Conservation (phyloP, 2,329 filamentous ascomycete genomes). For the Celoporthe dispersa region DNA sequence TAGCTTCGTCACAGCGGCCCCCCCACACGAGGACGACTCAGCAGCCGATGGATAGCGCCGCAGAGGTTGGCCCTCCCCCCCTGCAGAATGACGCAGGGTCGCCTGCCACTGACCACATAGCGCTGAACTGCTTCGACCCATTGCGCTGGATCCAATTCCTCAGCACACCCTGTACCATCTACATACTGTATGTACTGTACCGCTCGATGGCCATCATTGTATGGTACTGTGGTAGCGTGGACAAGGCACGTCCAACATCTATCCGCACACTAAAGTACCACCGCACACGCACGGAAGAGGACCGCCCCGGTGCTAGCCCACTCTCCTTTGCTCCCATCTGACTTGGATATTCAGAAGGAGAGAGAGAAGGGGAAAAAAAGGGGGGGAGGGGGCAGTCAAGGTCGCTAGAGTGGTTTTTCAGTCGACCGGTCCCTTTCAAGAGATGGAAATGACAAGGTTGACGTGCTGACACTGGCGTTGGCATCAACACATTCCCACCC, state of each 20-base stretch:
- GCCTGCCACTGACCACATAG: background rate
- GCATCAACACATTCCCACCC: background rate
- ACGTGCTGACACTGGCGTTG: background rate
- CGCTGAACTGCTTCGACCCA: background rate
- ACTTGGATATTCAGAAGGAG: background rate
- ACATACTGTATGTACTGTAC: too few species aligned
- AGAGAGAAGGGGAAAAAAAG: background rate
- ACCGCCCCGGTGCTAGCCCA: background rate
- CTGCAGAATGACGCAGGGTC: conserved; percentile 9
- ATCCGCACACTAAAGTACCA: background rate
- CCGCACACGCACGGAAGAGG: background rate
- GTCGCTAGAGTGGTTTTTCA: background rate
- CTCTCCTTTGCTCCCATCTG: background rate
- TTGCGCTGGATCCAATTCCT: background rate
- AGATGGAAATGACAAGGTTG: background rate
- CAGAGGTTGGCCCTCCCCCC: background rate
- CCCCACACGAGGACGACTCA: background rate
- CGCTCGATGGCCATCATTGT: too few species aligned
- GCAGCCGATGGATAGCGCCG: background rate
- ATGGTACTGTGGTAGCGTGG: too few species aligned
- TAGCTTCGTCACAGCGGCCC: background rate
- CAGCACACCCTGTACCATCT: background rate
- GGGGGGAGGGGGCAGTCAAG: background rate
- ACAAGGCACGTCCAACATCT: background rate
- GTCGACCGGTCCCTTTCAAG: background rate